Percentiles rank a stretch among this genome's conserved stretches.
Conservation (phyloP, 768 basidiomycete species). For the Collybia sordida region DNA sequence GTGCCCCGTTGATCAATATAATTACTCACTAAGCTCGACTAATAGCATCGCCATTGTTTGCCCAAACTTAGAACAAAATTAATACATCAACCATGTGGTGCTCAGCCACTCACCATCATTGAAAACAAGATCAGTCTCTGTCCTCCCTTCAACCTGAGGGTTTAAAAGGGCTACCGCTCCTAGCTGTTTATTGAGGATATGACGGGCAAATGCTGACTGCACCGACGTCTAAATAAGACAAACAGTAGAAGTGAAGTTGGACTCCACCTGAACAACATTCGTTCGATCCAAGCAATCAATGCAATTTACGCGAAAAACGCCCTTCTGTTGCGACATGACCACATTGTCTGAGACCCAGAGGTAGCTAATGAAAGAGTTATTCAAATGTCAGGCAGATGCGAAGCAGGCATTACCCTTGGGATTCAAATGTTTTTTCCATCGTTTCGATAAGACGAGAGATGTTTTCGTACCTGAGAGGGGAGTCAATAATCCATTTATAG, state of each 20-base stretch:
- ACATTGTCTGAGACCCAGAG: constrained; percentile 76
- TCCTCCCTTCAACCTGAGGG: constrained; percentile 48
- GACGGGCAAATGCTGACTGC: constrained; percentile 89
- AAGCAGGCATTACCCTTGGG: constrained; percentile 60
- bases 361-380: constrained; percentile 44
- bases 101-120: constrained; percentile 60
- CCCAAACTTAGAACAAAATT: constrained; percentile 69
- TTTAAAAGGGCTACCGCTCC: constrained; percentile 69
- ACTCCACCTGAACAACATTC: constrained; percentile 81
- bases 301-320: constrained; percentile 89
- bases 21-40: constrained; percentile 77
- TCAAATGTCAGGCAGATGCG: too few species aligned
- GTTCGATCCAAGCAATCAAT: constrained; percentile 96
- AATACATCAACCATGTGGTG: not conserved
- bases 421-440: constrained; percentile 74
- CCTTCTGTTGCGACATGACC: constrained; percentile 78
- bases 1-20: not conserved
- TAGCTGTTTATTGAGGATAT: constrained; percentile 74
- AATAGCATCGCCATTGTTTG: constrained; percentile 96
- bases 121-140: constrained; percentile 71
- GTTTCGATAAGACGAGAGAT: constrained; percentile 72
- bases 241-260: not conserved
- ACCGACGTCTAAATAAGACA: not conserved
- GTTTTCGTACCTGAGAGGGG: constrained; percentile 75
- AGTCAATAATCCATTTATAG: not conserved